Evolutionary conservation across 2,329 filamentous ascomycete genomes (phyloP).

Genomic region (Beauveria brongniartii): DNA sequence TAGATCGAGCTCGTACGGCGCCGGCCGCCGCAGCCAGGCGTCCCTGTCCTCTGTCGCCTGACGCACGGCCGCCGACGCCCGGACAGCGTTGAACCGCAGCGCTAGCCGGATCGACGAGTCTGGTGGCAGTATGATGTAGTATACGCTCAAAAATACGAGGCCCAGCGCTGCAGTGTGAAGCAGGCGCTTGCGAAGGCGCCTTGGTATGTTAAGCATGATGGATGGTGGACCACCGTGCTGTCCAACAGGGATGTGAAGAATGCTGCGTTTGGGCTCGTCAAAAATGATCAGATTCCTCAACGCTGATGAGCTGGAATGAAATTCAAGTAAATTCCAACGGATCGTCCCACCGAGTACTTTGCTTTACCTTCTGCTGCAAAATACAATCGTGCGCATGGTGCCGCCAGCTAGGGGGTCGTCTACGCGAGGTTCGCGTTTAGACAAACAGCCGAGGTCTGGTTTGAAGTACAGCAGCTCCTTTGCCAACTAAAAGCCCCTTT

Average conservation of each 20-base stretch:
- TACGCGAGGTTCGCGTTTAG: background rate
- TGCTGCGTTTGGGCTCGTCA: background rate
- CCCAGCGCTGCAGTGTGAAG: slow-evolving; percentile 17
- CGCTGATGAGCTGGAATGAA: background rate
- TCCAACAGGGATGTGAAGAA: background rate
- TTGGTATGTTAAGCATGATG: slow-evolving; percentile 19
- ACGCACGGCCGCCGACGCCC: slow-evolving; percentile 24
- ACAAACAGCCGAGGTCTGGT: background rate
- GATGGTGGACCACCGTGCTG: background rate
- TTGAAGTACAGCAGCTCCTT: background rate
- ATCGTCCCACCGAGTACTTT: background rate
- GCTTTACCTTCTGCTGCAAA: background rate
- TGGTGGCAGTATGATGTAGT: slow-evolving; percentile 24
- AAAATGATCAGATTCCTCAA: background rate
- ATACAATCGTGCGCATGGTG: background rate
- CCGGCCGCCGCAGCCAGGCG: slow-evolving; percentile 32
- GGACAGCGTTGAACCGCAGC: slow-evolving; percentile 25
- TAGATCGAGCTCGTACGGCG: slow-evolving; percentile 36
- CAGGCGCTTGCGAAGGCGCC: slow-evolving; percentile 23
- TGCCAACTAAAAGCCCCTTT: background rate
- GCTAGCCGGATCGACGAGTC: slow-evolving; percentile 27
- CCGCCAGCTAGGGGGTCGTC: background rate
- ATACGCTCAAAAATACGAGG: slow-evolving; percentile 19
- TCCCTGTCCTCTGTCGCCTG: slow-evolving; percentile 25
- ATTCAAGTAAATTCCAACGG: background rate